These are phyloP conservation scores for Juncus effusus DNA, from an alignment of 176 grass and related monocot genomes.

Conservation along the genomic window DNA sequence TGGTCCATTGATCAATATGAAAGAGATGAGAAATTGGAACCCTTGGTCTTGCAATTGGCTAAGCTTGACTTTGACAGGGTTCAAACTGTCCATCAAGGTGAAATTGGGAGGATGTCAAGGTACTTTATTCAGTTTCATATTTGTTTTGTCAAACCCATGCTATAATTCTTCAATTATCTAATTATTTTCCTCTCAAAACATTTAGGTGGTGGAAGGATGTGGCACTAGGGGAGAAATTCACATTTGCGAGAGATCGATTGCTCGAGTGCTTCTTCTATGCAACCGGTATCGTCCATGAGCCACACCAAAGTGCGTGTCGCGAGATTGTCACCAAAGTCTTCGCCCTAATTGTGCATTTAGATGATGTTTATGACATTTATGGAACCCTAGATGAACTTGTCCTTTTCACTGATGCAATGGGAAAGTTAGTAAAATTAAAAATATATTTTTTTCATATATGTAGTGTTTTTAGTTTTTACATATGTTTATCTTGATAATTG, in stretches of 20 bases:
- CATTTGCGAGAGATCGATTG: constrained; percentile 44
- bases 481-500: neutral
- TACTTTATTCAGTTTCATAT: constrained; percentile 13
- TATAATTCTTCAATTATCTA: neutral
- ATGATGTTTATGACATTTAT: constrained; percentile 64
- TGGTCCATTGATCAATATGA: constrained; percentile 40
- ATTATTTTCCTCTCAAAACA: neutral
- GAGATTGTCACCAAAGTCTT: constrained; percentile 26
- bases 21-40: neutral
- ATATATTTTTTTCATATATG: neutral
- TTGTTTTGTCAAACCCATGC: neutral
- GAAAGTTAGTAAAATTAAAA: constrained; percentile 21
- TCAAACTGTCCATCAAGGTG: constrained; percentile 32
- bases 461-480: neutral
- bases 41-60: constrained; percentile 29
- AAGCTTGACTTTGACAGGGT: constrained; percentile 38
- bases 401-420: constrained; percentile 43
- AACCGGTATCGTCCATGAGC: constrained; percentile 27
- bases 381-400: constrained; percentile 41
- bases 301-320: neutral
- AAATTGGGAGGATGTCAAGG: constrained; percentile 25
- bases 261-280: constrained; percentile 48
- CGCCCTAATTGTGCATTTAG: constrained; percentile 29
- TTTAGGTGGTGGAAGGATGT: constrained; percentile 50
- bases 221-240: constrained; percentile 23